Base-by-base conservation (phyloP, 2,329 filamentous ascomycete genomes). In the Nigrospora sphaerica region DNA sequence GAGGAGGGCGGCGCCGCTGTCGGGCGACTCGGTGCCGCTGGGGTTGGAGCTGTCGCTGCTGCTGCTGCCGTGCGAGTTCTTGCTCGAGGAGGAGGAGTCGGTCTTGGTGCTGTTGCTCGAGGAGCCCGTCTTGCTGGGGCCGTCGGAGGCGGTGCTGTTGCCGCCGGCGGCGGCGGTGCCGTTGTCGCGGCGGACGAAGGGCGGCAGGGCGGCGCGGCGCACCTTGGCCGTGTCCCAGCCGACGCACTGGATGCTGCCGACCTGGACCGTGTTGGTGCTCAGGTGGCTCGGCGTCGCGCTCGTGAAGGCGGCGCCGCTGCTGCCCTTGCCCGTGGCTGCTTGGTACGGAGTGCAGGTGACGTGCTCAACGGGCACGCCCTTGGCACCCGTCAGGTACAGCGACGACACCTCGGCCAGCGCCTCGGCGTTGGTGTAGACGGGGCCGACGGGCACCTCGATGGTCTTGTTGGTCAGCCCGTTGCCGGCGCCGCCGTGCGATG, bases 261-360 rank as follows among this genome's bases (percentile, higher is more conserved):
- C 52, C 11, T 47, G 38, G 33, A 59, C 56, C 19, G 51, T 57
- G 52, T 59, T 59, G 32, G 56, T 58, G 6, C 55, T 57, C 12
- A 59, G 50, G 7, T 12, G 18, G 14, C 53, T 53, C 14, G 57
- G 56, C 2, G 42, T 44, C n/a, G 32, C 43, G 50, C 38, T 39
- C 36, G 37, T 45, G 45, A 59, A 57, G 16, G 54, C 39, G 32
- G 50, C 39, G 12, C 52, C 55, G 37, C 46, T 39, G 11, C 9
- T 33, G 32, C 51, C 54, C 28, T 47, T 51, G 19, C 54, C 56
- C 33, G 51, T 41, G 2, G 23, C 13, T 17, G 19, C 17, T 36
- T 52, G 43, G 54, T 51, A 58, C 13, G 56, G 52, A 23, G 47
- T 52, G 53, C 57, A 59, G 14, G 34, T 48, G 23, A 51, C 46